Evolutionary conservation across 2,329 filamentous ascomycete species (phyloP), one percentile per base, ranked within the genome.

Genomic region (Mycosphaerella sp.): DNA sequence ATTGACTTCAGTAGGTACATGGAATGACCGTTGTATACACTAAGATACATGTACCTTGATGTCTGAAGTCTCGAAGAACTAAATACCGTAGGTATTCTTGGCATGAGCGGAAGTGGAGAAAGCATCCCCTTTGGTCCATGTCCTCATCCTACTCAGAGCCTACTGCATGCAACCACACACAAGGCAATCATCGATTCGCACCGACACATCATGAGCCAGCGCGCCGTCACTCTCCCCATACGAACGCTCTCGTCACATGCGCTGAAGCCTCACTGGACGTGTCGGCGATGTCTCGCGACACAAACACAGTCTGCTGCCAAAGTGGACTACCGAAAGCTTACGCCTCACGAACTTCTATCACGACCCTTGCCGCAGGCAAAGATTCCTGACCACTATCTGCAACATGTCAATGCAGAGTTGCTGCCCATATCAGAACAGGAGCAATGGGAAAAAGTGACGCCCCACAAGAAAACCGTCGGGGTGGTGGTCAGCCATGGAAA

Each of bases 401-500:
- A 26, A 10, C 47, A 56, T 21, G 54, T 56, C 17, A 50, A 53
- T 21, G 54, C 54, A 3, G 41, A 53, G 21, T 43, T 26, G 14
- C 44, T 56, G 31, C 60, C 58, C 10, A 63, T 52, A 55, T 67
- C 38, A 53, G 66, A 69, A 54, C 58, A 59, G 45, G 58, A 53
- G 45, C 57, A 63, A 53, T 55, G 64, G 39, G 61, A 61, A 41
- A 56, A 61, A 42, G 55, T 57, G 6, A 43, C 50, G 26, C 53
- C 54, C 44, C 63, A 66, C 46, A 64, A 61, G 54, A 58, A 61
- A 53, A 65, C 63, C 67, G 59, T 66, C 2, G 86, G 86, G 58
- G 81, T 92, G 40, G 88, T 92, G 23, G 81, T 91, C 47, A 89
- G 86, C 41, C 83, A 87, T 6, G 88, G 87, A 17, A 78, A 84